Evolutionary conservation across 305 asterid genomes (phyloP).

Genomic region (Solanum aculeatissimum): DNA sequence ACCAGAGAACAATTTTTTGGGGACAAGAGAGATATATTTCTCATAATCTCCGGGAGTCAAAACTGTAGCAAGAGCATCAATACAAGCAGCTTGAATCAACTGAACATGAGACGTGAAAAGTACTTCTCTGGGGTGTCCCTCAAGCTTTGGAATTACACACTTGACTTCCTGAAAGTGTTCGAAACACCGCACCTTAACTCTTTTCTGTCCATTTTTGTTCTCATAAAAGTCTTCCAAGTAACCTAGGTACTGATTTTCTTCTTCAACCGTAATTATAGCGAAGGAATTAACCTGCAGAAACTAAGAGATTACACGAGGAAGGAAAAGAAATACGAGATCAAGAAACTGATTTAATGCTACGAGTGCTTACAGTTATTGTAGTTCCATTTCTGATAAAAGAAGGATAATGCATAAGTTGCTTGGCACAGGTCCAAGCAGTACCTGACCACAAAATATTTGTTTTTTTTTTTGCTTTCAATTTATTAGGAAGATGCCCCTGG

Average conservation of each 20-base stretch:
- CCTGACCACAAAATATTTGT: constrained; percentile 36
- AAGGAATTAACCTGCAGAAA: constrained; percentile 29
- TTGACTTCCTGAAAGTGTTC: constrained; percentile 16
- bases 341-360: background rate
- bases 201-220: constrained; percentile 23
- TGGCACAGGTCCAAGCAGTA: constrained; percentile 23
- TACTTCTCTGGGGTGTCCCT: constrained; percentile 27
- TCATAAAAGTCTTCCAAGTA: constrained; percentile 45
- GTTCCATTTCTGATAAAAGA: constrained; percentile 21
- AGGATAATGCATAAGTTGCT: constrained; percentile 42
- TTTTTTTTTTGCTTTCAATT: background rate
- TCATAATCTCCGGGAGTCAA: constrained; percentile 18
- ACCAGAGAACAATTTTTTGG: constrained; percentile 9
- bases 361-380: constrained; percentile 26
- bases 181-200: constrained; percentile 20
- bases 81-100: constrained; percentile 16
- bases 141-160: constrained; percentile 16
- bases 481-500: constrained; percentile 13
- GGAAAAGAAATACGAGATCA: background rate
- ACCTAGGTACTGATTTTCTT: constrained; percentile 16
- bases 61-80: constrained; percentile 24
- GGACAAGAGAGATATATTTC: constrained; percentile 6
- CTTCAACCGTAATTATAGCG: constrained; percentile 16
- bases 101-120: constrained; percentile 24
- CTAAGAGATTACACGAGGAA: background rate